Evolutionary conservation across 108 stramenopile species (phyloP), one percentile per base, ranked within the genome.

Genomic region (Stephanodiscus triporus): DNA sequence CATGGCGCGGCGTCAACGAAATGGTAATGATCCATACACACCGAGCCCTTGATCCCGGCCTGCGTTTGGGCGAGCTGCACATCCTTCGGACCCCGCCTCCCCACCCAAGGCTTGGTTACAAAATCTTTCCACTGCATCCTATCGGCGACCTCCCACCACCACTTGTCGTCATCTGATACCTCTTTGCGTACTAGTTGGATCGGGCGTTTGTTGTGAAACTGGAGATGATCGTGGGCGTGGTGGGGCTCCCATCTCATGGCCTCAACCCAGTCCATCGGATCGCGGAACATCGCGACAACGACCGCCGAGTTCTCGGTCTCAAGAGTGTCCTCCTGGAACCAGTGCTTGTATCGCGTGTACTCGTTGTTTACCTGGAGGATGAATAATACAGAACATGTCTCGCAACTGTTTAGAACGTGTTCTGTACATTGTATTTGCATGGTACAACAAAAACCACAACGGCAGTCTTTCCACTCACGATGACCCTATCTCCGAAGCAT

Each of bases 231-330:
- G 26, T 75, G 84, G 27, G 84, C 82, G 59, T 87, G 85, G 36
- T 72, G 65, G 11, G 86, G 86, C 57, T 68, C 70, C 23, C 29
- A 54, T 36, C 84, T 65, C 88, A 89, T 89, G 14, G 75, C 74
- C 23, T 89, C 78, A 24, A 87, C 49, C 88, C 88, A 89, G 62
- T 89, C 82, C 51, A 85, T 87, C 8, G 76, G 74, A 72, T 85
- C 76, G 23, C 82, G 50, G 51, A 79, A 72, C 34, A 89, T 58
- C 16, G 79, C 77, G 8, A 89, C 82, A 4, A 89, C 86, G 24
- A 85, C 45, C 9, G 70, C 59, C 2, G 66, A 62, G 42, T 73
- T 73, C 1, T 45, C 36, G 34, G 71, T 49, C 49, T 59, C 47
- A n/a, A 60, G 42, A 1, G n/a, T 17, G 26, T 81, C 80, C 64